Percentiles rank a stretch among this genome's conserved stretches.
Evolutionary conservation across 2,329 filamentous ascomycete species (phyloP).

Genomic region (Colletotrichum sp.): DNA sequence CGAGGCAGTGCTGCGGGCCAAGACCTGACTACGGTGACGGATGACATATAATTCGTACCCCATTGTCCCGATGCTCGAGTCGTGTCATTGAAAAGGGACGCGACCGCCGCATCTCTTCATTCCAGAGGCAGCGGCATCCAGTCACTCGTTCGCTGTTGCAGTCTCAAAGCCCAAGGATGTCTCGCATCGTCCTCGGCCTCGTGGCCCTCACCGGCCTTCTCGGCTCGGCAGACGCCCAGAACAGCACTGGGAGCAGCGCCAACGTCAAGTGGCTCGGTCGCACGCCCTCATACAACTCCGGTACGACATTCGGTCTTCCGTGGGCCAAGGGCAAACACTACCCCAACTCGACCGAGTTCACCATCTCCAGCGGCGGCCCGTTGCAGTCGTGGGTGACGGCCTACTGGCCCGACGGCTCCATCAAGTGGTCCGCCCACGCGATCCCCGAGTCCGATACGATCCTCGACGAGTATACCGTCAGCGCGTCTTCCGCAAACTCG

Average conservation of each 20-base stretch:
- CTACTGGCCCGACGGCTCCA: slow-evolving; percentile 64
- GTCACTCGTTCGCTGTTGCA: not conserved
- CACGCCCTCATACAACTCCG: slow-evolving; percentile 35
- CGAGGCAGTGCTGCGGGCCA: not conserved
- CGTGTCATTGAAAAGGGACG: not conserved
- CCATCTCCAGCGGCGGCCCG: slow-evolving; percentile 27
- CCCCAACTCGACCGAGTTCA: slow-evolving; percentile 40
- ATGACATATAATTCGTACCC: not conserved
- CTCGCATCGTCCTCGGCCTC: slow-evolving; percentile 9
- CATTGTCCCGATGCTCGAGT: not conserved
- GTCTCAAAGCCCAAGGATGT: slow-evolving; percentile 4
- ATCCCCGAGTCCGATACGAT: slow-evolving; percentile 46
- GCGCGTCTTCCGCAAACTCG: slow-evolving; percentile 25
- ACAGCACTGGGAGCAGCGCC: slow-evolving; percentile 12
- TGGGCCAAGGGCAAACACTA: slow-evolving; percentile 45
- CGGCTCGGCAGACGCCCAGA: slow-evolving; percentile 8
- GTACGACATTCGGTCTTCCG: slow-evolving; percentile 49
- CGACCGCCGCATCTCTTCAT: not conserved
- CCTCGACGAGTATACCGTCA: slow-evolving; percentile 45
- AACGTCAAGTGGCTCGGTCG: slow-evolving; percentile 45
- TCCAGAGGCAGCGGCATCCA: not conserved
- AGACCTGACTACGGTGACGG: not conserved
- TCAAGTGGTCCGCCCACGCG: slow-evolving; percentile 67
- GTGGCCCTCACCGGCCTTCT: slow-evolving; percentile 16
- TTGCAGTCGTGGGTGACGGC: slow-evolving; percentile 61